Conservation (phyloP, 2,329 filamentous ascomycete genomes). For the Triangularia verruculosa region DNA sequence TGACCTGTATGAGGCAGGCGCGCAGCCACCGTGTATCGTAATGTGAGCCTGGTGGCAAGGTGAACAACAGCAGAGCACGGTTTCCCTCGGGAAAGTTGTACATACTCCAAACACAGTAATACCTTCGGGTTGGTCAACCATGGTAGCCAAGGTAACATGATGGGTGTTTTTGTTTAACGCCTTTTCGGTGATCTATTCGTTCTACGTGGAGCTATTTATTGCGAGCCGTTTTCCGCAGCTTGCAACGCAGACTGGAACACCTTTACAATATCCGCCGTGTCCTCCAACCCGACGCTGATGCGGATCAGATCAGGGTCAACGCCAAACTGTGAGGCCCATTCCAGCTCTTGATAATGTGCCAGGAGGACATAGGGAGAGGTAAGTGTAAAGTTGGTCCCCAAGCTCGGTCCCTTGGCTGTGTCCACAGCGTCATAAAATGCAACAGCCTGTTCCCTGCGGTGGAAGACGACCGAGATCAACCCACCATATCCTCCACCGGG, state of each 20-base stretch:
- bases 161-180: background rate
- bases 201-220: background rate
- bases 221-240: constrained; percentile 32
- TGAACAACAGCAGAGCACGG: background rate
- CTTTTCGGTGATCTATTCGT: background rate
- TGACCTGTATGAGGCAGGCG: constrained; percentile 53
- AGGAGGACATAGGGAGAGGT: constrained; percentile 87
- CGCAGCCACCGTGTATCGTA: constrained; percentile 49
- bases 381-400: constrained; percentile 95
- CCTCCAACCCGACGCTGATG: constrained; percentile 87
- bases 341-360: constrained; percentile 85
- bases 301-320: constrained; percentile 78
- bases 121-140: background rate
- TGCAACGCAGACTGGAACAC: constrained; percentile 69
- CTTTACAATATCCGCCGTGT: constrained; percentile 60
- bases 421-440: constrained; percentile 83
- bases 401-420: constrained; percentile 87
- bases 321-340: constrained; percentile 83
- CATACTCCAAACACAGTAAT: background rate
- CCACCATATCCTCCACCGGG: constrained; percentile 83
- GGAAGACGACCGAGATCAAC: constrained; percentile 79
- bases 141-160: background rate
- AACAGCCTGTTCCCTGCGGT: constrained; percentile 65
- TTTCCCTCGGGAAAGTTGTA: background rate
- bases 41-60: constrained; percentile 46